These are phyloP conservation scores for Tolypocladium ovalisporum DNA, from an alignment of 2,329 filamentous ascomycete genomes.

Conservation along the genomic window DNA sequence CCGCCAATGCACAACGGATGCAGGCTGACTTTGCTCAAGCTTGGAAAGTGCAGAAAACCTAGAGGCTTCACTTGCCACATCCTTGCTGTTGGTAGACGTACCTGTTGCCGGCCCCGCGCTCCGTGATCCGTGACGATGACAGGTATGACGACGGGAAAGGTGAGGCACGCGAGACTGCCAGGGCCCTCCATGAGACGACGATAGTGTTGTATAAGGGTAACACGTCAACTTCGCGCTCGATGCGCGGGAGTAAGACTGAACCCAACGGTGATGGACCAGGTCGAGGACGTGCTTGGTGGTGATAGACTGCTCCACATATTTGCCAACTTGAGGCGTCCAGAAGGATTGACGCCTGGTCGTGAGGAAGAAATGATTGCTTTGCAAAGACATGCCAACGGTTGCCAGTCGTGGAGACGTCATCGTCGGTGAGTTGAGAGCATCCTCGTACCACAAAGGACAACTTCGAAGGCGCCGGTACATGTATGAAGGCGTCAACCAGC, in stretches of 20 bases:
- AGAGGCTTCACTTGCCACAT: not conserved
- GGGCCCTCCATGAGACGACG: too few species aligned
- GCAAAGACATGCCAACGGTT: not conserved
- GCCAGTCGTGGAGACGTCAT: not conserved
- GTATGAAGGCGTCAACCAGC: not conserved
- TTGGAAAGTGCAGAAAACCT: not conserved
- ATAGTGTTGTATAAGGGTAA: too few species aligned
- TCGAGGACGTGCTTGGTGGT: not conserved
- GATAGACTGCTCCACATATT: not conserved
- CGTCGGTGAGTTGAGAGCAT: not conserved
- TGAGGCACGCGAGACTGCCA: too few species aligned
- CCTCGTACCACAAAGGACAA: not conserved
- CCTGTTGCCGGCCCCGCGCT: too few species aligned
- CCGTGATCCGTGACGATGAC: too few species aligned
- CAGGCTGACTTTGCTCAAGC: not conserved
- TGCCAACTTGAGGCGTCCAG: not conserved
- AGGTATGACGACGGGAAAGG: too few species aligned
- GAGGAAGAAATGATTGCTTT: not conserved
- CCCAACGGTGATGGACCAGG: not conserved
- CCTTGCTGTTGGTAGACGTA: too few species aligned
- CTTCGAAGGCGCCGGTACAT: not conserved
- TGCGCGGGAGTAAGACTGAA: not conserved
- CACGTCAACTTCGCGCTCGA: too few species aligned
- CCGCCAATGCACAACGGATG: not conserved
- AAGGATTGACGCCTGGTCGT: not conserved